Evolutionary conservation across 1,284 basidiomycete genomes (phyloP).

Genomic region (Cutaneotrichosporon sp.): DNA sequence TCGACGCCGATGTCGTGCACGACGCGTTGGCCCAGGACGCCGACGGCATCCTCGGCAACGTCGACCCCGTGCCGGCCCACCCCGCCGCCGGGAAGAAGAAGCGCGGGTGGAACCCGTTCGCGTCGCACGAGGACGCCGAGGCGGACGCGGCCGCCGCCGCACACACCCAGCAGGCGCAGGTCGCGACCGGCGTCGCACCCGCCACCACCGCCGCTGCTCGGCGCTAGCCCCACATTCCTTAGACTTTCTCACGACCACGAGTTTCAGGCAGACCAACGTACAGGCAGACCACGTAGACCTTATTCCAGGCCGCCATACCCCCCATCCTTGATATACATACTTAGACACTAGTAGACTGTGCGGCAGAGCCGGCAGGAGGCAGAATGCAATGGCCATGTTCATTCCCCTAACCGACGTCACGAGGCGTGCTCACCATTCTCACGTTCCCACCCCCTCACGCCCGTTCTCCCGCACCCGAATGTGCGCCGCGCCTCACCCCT

Average conservation of each 20-base stretch:
- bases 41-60: not conserved
- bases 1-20: not conserved
- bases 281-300: too few species aligned
- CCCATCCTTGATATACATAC: not conserved
- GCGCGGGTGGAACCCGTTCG: constrained; percentile 4
- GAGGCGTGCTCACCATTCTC: too few species aligned
- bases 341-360: not conserved
- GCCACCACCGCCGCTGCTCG: not conserved
- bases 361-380: not conserved
- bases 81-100: not conserved
- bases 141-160: not conserved
- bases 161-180: not conserved
- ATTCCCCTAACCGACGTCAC: not conserved
- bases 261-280: not conserved
- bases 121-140: not conserved
- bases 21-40: not conserved
- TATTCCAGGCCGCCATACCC: not conserved
- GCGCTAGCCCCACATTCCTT: not conserved
- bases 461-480: too few species aligned
- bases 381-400: not conserved
- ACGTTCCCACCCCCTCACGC: too few species aligned
- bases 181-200: not conserved
- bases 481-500: too few species aligned
- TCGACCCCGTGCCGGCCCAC: not conserved
- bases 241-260: not conserved